Evolutionary conservation across 805 yeast species (phyloP).

Genomic region (Pichia sporocuriosa): DNA sequence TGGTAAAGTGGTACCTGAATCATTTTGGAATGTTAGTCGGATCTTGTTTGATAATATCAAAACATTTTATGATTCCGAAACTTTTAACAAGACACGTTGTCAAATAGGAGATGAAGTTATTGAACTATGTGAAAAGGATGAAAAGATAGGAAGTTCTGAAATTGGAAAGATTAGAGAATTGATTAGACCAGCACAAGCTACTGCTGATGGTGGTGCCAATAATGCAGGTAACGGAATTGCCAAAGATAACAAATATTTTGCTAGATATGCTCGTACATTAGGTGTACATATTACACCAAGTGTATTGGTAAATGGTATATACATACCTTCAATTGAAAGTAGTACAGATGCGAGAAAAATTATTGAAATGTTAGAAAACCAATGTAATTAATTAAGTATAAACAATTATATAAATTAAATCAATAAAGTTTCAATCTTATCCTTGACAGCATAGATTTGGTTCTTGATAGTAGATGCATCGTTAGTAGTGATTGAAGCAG

Average conservation of each 20-base stretch:
- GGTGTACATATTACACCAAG: constrained; percentile 87
- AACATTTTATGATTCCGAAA: constrained; percentile 56
- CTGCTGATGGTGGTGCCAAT: constrained; percentile 27
- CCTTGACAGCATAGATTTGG: constrained; percentile 96
- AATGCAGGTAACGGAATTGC: constrained; percentile 56
- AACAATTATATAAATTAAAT: constrained; percentile 41
- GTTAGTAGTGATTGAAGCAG: constrained; percentile 96
- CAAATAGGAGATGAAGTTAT: constrained; percentile 50
- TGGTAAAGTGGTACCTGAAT: constrained; percentile 46
- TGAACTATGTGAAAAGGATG: constrained; percentile 33
- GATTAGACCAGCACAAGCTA: constrained; percentile 15
- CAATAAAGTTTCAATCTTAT: constrained; percentile 95
- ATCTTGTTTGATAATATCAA: constrained; percentile 50
- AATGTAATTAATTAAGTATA: not conserved
- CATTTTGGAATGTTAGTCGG: constrained; percentile 51
- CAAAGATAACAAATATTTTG: constrained; percentile 64
- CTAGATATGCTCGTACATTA: constrained; percentile 64
- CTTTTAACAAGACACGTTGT: constrained; percentile 45
- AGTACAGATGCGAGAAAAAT: constrained; percentile 47
- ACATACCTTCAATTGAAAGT: constrained; percentile 51
- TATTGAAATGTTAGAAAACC: constrained; percentile 32
- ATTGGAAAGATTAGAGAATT: constrained; percentile 28
- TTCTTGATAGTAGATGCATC: constrained; percentile 96
- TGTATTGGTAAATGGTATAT: constrained; percentile 62
- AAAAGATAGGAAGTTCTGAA: constrained; percentile 17